These are phyloP conservation scores for Tolypocladium album DNA, from an alignment of 2,329 filamentous ascomycete genomes.

Conservation along the genomic window DNA sequence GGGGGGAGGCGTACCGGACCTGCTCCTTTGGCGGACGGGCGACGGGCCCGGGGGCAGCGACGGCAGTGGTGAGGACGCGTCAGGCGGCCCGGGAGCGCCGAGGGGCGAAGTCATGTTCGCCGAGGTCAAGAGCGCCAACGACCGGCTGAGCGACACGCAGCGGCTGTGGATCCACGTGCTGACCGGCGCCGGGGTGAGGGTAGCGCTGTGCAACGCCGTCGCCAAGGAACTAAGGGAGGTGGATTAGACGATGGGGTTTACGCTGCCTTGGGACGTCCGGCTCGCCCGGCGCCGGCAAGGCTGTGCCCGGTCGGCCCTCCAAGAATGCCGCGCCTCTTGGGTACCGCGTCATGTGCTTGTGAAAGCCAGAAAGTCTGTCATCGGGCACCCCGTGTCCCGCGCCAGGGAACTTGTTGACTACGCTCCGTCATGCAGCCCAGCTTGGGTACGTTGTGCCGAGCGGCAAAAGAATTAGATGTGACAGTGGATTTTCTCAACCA, in stretches of 20 bases:
- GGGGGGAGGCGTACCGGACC: slow-evolving; percentile 80
- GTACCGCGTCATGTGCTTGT: neutral
- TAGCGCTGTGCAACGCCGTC: slow-evolving; percentile 65
- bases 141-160: slow-evolving; percentile 91
- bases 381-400: neutral
- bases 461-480: neutral
- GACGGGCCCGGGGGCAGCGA: neutral
- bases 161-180: slow-evolving; percentile 94
- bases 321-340: neutral
- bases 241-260: slow-evolving; percentile 15
- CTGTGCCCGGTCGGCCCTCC: neutral
- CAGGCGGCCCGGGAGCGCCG: slow-evolving; percentile 19
- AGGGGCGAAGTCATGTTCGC: slow-evolving; percentile 61
- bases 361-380: neutral
- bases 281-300: neutral
- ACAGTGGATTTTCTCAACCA: neutral
- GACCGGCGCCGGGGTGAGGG: slow-evolving; percentile 69
- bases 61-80: neutral
- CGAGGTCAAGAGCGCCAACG: slow-evolving; percentile 77
- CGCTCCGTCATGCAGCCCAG: neutral
- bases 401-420: neutral
- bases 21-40: slow-evolving; percentile 68
- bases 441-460: neutral
- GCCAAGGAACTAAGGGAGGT: slow-evolving; percentile 39
- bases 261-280: neutral